phyloP scores from a whole-genome alignment of 1,139 yeast genomes.

The Martiniozyma asiatica region DNA sequence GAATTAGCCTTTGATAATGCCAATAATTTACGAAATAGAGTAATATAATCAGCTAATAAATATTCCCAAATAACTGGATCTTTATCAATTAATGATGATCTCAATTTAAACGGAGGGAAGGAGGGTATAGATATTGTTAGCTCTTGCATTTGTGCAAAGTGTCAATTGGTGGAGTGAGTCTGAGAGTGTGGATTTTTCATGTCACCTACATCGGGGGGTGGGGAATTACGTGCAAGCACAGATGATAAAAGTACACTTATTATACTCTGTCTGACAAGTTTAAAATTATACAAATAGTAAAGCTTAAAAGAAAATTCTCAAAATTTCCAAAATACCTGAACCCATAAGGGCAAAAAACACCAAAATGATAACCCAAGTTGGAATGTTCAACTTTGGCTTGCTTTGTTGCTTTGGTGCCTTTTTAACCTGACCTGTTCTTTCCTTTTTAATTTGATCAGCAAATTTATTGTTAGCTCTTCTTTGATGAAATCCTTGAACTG shows the following conservation, averaged over 20 bases:
- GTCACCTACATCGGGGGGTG: no score
- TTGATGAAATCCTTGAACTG: slow-evolving; percentile 68
- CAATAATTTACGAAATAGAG: slow-evolving; percentile 35
- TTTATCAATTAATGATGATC: slow-evolving; percentile 64
- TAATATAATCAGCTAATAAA: slow-evolving; percentile 49
- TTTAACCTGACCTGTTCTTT: slow-evolving; percentile 25
- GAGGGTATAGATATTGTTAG: slow-evolving; percentile 44
- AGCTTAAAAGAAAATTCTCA: slow-evolving; percentile 36
- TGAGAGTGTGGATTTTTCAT: no score
- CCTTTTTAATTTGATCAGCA: slow-evolving; percentile 58
- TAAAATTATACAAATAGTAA: no score
- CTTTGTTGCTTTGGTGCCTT: slow-evolving; percentile 7
- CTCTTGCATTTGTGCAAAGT: no score
- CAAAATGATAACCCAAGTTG: slow-evolving; percentile 39
- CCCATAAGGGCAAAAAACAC: slow-evolving; percentile 68
- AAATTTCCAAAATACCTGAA: slow-evolving; percentile 66
- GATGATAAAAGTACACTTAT: slow-evolving; percentile 1
- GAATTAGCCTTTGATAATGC: slow-evolving; percentile 8
- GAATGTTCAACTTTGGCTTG: slow-evolving; percentile 6
- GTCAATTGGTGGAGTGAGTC: no score
- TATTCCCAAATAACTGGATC: slow-evolving; percentile 80
- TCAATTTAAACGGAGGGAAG: slow-evolving; percentile 60
- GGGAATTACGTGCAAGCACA: no score
- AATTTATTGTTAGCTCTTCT: slow-evolving; percentile 75
- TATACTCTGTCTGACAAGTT: no score